These are phyloP conservation scores for Amaranthus palmeri DNA, from an alignment of 148 eudicot species.

Conservation along the genomic window DNA sequence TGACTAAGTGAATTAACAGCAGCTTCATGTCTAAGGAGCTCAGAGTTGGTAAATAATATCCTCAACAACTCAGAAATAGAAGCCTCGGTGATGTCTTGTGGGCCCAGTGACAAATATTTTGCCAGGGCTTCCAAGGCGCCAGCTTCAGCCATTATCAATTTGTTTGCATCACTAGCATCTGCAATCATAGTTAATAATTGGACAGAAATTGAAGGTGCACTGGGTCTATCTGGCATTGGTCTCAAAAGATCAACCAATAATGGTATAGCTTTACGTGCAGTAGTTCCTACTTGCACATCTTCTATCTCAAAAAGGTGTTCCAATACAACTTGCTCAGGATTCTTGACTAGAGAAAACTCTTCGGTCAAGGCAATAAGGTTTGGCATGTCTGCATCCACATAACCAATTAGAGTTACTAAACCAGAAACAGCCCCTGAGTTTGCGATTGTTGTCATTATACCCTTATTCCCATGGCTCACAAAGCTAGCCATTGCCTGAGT, in stretches of 20 bases:
- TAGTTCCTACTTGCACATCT: conserved; percentile 61
- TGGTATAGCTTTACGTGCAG: conserved; percentile 70
- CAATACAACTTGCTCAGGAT: conserved; percentile 64
- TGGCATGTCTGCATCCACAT: conserved; percentile 61
- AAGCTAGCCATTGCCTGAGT: conserved; percentile 87
- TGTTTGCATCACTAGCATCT: conserved; percentile 65
- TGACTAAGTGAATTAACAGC: conserved; percentile 56
- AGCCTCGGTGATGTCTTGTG: conserved; percentile 67
- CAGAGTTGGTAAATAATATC: conserved; percentile 60
- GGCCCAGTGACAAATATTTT: conserved; percentile 70
- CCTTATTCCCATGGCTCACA: conserved; percentile 49
- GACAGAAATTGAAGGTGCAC: conserved; percentile 60
- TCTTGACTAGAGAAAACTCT: conserved; percentile 53
- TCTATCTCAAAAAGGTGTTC: conserved; percentile 60
- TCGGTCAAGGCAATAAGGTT: conserved; percentile 58
- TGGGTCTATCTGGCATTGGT: conserved; percentile 86
- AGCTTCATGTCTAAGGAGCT: conserved; percentile 57
- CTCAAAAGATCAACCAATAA: conserved; percentile 66
- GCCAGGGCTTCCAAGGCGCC: conserved; percentile 81
- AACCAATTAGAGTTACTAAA: conserved; percentile 51
- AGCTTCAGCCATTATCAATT: conserved; percentile 73
- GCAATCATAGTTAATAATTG: conserved; percentile 55
- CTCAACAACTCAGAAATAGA: conserved; percentile 58
- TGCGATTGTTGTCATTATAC: conserved; percentile 59
- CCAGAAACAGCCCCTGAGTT: conserved; percentile 70